A percentile compares a stretch with the other conserved stretches of the same genome.
phyloP scores from a whole-genome alignment of 305 asterid genomes.

The Nicotiana rustica region DNA sequence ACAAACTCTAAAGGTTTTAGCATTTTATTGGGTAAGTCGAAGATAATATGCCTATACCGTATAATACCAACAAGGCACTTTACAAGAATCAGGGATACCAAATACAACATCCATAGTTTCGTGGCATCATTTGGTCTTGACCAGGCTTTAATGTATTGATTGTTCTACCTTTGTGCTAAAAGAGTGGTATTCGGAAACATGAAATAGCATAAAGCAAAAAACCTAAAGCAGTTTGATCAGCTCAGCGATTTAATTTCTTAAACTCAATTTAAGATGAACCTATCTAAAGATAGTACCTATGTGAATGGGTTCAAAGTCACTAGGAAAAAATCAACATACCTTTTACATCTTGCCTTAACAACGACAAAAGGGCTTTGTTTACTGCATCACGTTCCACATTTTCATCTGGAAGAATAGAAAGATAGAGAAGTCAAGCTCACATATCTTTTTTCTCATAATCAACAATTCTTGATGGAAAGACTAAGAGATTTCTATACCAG shows the following conservation, averaged over 20 bases:
- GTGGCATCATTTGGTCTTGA: background rate
- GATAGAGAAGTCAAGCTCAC: conserved; percentile 34
- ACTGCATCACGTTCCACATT: conserved; percentile 99
- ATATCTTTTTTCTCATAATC: conserved; percentile 1
- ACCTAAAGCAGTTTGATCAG: background rate
- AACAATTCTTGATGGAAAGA: conserved; percentile 28
- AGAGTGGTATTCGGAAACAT: conserved; percentile 16
- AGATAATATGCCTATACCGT: background rate
- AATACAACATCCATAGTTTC: background rate
- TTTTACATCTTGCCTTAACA: conserved; percentile 90
- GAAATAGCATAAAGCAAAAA: background rate
- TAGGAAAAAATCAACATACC: conserved; percentile 52
- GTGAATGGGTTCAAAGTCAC: background rate
- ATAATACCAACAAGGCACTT: conserved; percentile 1
- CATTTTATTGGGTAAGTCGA: background rate
- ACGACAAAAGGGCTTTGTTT: conserved; percentile 87
- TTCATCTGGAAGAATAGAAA: conserved; percentile 63
- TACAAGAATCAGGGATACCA: conserved; percentile 15
- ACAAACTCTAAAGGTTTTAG: background rate
- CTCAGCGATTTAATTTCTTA: conserved; percentile 23
- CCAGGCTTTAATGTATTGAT: conserved; percentile 18
- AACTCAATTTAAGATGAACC: background rate
- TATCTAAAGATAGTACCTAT: background rate
- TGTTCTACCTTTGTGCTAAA: background rate
- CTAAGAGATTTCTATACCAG: conserved; percentile 60